Conservation (phyloP, 2,329 filamentous ascomycete species). For the Cordyceps militaris region DNA sequence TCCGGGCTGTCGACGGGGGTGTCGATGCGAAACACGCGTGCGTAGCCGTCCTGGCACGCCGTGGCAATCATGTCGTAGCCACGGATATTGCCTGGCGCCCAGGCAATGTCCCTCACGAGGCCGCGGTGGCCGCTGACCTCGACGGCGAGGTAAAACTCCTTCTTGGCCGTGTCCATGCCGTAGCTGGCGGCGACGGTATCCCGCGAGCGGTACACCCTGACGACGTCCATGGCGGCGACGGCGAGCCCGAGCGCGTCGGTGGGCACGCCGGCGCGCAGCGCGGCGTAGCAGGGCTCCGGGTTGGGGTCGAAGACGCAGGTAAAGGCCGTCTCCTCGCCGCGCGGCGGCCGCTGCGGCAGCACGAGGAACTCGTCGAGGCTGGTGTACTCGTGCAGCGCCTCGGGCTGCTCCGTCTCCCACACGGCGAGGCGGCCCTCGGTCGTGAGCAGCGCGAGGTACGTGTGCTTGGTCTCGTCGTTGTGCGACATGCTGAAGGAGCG, state of each 20-base stretch:
- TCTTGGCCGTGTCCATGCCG: slow-evolving; percentile 49
- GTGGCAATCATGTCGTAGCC: slow-evolving; percentile 89
- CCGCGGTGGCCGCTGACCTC: slow-evolving; percentile 67
- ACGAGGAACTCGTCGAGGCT: slow-evolving; percentile 66
- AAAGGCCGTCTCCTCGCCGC: slow-evolving; percentile 84
- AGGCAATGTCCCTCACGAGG: slow-evolving; percentile 80
- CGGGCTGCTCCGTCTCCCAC: slow-evolving; percentile 78
- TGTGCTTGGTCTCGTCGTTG: slow-evolving; percentile 72
- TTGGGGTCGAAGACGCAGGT: slow-evolving; percentile 84
- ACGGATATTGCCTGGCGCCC: slow-evolving; percentile 85
- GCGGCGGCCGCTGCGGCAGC: slow-evolving; percentile 61
- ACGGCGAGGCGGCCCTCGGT: slow-evolving; percentile 74
- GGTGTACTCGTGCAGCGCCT: slow-evolving; percentile 70
- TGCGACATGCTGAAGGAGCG: slow-evolving; percentile 79
- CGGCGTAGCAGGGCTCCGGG: slow-evolving; percentile 68
- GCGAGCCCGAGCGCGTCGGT: slow-evolving; percentile 73
- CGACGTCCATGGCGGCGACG: slow-evolving; percentile 76
- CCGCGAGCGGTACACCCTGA: slow-evolving; percentile 74
- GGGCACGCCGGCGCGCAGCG: slow-evolving; percentile 73
- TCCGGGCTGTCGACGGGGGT: slow-evolving; percentile 43
- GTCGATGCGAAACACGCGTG: slow-evolving; percentile 79
- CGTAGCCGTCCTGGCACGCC: slow-evolving; percentile 83
- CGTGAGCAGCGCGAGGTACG: slow-evolving; percentile 77
- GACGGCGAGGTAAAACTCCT: slow-evolving; percentile 78
- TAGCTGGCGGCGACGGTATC: slow-evolving; percentile 47